Evolutionary conservation across 768 basidiomycete species (phyloP).

Genomic region (Collybia sp.): DNA sequence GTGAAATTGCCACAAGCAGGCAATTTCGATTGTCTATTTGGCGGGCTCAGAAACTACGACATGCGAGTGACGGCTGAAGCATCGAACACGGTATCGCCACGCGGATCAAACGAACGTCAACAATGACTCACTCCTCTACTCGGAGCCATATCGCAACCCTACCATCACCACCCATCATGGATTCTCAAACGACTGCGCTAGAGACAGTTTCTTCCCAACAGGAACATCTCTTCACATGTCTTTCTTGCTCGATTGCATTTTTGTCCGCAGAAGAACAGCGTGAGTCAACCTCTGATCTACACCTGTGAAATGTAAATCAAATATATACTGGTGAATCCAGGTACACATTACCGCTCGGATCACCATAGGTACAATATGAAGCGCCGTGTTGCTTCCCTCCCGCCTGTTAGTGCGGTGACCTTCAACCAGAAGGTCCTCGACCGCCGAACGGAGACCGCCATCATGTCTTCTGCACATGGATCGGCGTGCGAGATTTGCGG

Average conservation of each 20-base stretch:
- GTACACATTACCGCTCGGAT: conserved; percentile 88
- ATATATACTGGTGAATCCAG: conserved; percentile 27
- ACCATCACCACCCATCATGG: too few species aligned
- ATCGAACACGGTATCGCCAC: too few species aligned
- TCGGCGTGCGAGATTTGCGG: conserved; percentile 77
- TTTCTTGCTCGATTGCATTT: conserved; percentile 90
- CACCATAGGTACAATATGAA: conserved; percentile 99
- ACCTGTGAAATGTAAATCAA: background rate
- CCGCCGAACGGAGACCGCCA: conserved; percentile 68
- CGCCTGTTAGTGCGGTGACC: conserved; percentile 69
- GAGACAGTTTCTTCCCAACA: conserved; percentile 1
- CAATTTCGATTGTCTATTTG: too few species aligned
- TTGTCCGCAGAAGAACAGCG: conserved; percentile 78
- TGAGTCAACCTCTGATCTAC: conserved; percentile 27
- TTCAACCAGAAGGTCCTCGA: conserved; percentile 92
- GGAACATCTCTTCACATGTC: conserved; percentile 69
- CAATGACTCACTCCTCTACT: too few species aligned
- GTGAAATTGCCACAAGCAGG: too few species aligned
- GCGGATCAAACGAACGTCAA: too few species aligned
- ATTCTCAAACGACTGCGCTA: too few species aligned
- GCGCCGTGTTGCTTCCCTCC: conserved; percentile 85
- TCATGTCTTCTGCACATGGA: conserved; percentile 54
- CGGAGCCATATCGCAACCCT: too few species aligned
- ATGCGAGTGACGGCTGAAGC: too few species aligned
- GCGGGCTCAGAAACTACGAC: too few species aligned